Conservation (phyloP, 129 eudicot species). For the Kitagawia praeruptora region DNA sequence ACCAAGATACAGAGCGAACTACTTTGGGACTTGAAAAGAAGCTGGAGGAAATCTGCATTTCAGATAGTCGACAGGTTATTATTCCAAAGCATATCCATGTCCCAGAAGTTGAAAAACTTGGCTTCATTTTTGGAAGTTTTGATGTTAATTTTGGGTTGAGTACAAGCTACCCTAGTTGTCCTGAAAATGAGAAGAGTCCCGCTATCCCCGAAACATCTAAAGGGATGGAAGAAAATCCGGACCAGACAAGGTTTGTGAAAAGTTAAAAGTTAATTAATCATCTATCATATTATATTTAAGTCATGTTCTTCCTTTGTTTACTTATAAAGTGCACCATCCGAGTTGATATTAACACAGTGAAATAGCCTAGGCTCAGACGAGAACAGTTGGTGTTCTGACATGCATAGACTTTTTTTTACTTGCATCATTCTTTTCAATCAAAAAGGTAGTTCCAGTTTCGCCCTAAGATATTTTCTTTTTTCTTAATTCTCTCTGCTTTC, state of each 20-base stretch:
- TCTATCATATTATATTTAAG: background rate
- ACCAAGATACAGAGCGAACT: too few relatives aligned
- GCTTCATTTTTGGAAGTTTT: too few relatives aligned
- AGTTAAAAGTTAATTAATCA: background rate
- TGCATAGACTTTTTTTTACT: background rate
- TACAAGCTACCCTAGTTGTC: slow-evolving; percentile 19
- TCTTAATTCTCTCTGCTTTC: background rate
- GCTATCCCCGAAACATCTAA: slow-evolving; percentile 46
- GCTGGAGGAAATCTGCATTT: too few relatives aligned
- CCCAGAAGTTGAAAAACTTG: too few relatives aligned
- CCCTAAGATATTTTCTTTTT: background rate
- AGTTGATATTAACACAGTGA: background rate
- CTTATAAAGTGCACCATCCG: background rate
- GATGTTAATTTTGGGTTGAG: too few relatives aligned
- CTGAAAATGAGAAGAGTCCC: slow-evolving; percentile 32
- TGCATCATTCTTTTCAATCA: background rate
- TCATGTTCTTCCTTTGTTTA: background rate
- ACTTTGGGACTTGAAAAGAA: too few relatives aligned
- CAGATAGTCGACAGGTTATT: too few relatives aligned
- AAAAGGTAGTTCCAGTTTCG: background rate
- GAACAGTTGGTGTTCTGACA: background rate
- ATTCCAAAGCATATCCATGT: too few relatives aligned
- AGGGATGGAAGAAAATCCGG: slow-evolving; percentile 31
- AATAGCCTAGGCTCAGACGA: background rate
- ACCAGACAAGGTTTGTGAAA: slow-evolving; percentile 42